Conservation (phyloP, 1,284 basidiomycete genomes). For the Leccinum olivaceoglutinosum region DNA sequence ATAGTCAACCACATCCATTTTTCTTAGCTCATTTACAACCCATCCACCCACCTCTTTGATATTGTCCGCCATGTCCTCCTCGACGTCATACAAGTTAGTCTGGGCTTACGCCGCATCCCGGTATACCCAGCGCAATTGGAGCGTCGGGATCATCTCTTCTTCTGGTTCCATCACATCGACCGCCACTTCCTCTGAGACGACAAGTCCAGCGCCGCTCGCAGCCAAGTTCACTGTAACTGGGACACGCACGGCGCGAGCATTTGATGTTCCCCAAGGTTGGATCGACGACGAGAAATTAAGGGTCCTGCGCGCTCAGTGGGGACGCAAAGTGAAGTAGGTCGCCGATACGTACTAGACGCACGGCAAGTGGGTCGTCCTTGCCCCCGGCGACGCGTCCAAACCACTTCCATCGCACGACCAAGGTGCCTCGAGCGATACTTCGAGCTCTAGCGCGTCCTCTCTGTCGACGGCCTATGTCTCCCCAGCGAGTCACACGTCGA, state of each 20-base stretch:
- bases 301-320: conserved; percentile 68
- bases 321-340: conserved; percentile 61
- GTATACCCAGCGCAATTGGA: conserved; percentile 76
- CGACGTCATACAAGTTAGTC: conserved; percentile 62
- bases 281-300: conserved; percentile 59
- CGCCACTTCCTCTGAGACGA: conserved; percentile 13
- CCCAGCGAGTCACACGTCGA: conserved; percentile 42
- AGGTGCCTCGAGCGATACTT: conserved; percentile 16
- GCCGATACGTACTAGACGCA: conserved; percentile 65
- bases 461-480: conserved; percentile 29
- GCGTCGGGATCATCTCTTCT: conserved; percentile 61
- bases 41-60: conserved; percentile 70
- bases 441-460: conserved; percentile 23
- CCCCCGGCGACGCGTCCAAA: conserved; percentile 42
- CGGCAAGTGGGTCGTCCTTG: conserved; percentile 79
- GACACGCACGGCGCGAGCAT: conserved; percentile 59
- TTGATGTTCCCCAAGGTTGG: conserved; percentile 68
- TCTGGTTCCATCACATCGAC: conserved; percentile 19
- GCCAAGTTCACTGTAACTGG: conserved; percentile 41
- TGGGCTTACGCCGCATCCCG: conserved; percentile 63
- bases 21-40: conserved; percentile 66
- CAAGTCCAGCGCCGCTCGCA: not conserved
- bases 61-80: conserved; percentile 49
- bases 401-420: conserved; percentile 7
- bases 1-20: conserved; percentile 50